Percentiles rank a stretch among this genome's conserved stretches.
phyloP scores from a whole-genome alignment of 176 grass and related monocot genomes.

The Metroxylon sagu region DNA sequence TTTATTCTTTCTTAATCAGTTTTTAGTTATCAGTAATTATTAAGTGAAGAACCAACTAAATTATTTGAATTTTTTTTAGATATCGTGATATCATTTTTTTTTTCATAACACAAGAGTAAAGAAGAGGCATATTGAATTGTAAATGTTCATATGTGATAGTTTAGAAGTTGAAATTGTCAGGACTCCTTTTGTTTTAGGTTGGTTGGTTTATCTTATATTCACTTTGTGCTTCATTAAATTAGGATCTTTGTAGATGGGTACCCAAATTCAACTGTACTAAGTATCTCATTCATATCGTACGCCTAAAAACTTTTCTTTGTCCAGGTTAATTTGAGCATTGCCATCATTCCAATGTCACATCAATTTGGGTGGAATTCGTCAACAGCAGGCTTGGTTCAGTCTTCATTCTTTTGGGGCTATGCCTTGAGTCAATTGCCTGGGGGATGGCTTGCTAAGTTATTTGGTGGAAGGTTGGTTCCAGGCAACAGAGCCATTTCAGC shows the following conservation, averaged over 20 bases:
- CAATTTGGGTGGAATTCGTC: slow-evolving; percentile 94
- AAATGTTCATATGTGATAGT: too few species aligned
- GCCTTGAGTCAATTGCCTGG: slow-evolving; percentile 88
- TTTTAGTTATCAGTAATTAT: too few species aligned
- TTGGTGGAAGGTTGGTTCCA: slow-evolving; percentile 92
- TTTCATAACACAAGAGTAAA: too few species aligned
- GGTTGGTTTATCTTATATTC: too few species aligned
- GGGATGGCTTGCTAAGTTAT: slow-evolving; percentile 79
- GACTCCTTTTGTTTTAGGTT: too few species aligned
- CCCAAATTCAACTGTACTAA: too few species aligned
- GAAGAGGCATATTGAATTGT: too few species aligned
- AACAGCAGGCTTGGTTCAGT: slow-evolving; percentile 93
- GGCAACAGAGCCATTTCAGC: neutral
- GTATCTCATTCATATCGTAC: too few species aligned
- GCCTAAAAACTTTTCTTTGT: neutral
- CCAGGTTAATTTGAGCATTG: slow-evolving; percentile 95
- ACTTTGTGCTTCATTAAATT: too few species aligned
- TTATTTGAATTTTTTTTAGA: slow-evolving; percentile 9
- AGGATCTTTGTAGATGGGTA: too few species aligned
- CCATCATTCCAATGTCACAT: slow-evolving; percentile 95
- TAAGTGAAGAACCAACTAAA: too few species aligned
- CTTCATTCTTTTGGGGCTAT: slow-evolving; percentile 93
- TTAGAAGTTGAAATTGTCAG: too few species aligned
- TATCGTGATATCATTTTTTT: neutral
- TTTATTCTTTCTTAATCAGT: neutral